phyloP scores from a whole-genome alignment of 2,329 filamentous ascomycete species.

The Pseudogymnoascus sp. region DNA sequence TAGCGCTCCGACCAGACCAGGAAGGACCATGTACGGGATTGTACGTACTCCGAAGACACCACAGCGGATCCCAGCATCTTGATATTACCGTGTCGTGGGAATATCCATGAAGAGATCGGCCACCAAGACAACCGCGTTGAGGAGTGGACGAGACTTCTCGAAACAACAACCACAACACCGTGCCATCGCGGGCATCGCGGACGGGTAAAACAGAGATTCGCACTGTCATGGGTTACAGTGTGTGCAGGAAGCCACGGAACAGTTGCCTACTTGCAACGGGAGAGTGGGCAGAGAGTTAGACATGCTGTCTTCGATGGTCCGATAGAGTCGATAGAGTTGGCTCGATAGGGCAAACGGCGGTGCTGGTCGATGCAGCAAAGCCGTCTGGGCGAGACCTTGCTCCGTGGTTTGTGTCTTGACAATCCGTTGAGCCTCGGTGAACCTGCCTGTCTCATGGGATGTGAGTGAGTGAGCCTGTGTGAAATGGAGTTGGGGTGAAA shows the following conservation, averaged over 20 bases:
- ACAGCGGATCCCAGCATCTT: neutral
- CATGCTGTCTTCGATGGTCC: neutral
- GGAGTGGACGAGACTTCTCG: neutral
- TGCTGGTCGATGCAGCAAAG: neutral
- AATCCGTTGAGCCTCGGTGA: conserved; percentile 2
- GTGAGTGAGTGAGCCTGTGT: neutral
- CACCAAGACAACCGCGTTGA: conserved; percentile 2
- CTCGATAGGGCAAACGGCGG: neutral
- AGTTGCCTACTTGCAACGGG: neutral
- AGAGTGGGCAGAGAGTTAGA: neutral
- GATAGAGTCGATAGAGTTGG: conserved; percentile 3
- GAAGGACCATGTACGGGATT: conserved; percentile 2
- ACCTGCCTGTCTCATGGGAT: neutral
- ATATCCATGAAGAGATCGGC: conserved; percentile 1
- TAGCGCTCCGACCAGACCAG: neutral
- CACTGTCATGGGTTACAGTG: neutral
- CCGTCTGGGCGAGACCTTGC: neutral
- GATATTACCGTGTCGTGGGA: conserved; percentile 4
- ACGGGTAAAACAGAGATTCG: neutral
- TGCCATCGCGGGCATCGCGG: neutral
- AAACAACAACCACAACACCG: conserved; percentile 3
- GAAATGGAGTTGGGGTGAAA: neutral
- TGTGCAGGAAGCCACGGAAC: neutral
- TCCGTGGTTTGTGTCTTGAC: neutral
- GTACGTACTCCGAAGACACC: neutral